A percentile compares a stretch with the other conserved stretches of the same genome.
Conservation (phyloP, 2,329 filamentous ascomycete genomes). For the Trichoderma sp. region DNA sequence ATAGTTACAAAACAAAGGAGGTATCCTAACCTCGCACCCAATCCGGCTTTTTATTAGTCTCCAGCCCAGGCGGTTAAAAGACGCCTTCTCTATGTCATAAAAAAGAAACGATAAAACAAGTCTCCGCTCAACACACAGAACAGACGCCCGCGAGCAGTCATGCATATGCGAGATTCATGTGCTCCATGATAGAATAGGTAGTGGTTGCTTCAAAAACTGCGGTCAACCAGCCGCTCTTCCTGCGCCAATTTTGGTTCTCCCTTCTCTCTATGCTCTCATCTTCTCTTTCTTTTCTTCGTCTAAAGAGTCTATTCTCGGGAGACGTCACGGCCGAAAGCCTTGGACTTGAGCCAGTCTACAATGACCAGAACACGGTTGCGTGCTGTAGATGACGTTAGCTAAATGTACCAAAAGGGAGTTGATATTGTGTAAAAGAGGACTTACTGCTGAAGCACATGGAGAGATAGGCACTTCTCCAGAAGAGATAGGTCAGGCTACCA, state of each 20-base stretch:
- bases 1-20: constrained; percentile 12
- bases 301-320: constrained; percentile 65
- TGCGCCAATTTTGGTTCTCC: constrained; percentile 20
- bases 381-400: constrained; percentile 48
- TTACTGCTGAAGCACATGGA: constrained; percentile 99
- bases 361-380: constrained; percentile 92
- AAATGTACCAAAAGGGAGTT: background rate
- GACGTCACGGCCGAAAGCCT: constrained; percentile 93
- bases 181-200: background rate
- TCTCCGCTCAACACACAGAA: constrained; percentile 17
- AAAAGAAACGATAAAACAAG: background rate
- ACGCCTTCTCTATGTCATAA: constrained; percentile 20
- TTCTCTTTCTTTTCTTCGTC: background rate
- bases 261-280: constrained; percentile 17
- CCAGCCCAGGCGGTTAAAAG: background rate
- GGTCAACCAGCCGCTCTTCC: constrained; percentile 11
- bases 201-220: background rate
- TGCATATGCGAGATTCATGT: constrained; percentile 8
- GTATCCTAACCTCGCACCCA: constrained; percentile 10
- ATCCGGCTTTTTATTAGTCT: constrained; percentile 15
- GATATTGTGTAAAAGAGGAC: constrained; percentile 39
- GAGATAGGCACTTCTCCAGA: constrained; percentile 97
- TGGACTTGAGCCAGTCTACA: constrained; percentile 95
- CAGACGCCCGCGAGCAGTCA: constrained; percentile 16
- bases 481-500: constrained; percentile 91